These are phyloP conservation scores for Bimuria novae-zelandiae DNA, from an alignment of 2,329 filamentous ascomycete genomes.

Conservation along the genomic window DNA sequence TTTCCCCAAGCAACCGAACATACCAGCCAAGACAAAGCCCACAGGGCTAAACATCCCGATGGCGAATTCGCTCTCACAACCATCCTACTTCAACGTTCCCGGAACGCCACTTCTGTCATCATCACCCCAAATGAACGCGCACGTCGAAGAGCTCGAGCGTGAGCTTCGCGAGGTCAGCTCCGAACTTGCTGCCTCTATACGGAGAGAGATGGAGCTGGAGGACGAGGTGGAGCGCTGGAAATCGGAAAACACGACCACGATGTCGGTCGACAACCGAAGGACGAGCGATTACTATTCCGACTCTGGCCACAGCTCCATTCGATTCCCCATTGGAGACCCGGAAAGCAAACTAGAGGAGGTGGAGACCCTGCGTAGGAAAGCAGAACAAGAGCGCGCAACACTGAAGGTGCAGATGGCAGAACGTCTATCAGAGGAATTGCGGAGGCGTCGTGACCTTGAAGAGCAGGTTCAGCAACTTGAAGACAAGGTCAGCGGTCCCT, in stretches of 20 bases:
- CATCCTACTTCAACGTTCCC: slow-evolving; percentile 52
- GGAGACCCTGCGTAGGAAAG: slow-evolving; percentile 78
- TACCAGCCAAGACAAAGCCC: slow-evolving; percentile 45
- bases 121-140: slow-evolving; percentile 54
- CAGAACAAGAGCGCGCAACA: slow-evolving; percentile 89
- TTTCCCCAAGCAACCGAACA: slow-evolving; percentile 32
- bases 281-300: slow-evolving; percentile 99
- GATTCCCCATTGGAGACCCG: slow-evolving; percentile 68
- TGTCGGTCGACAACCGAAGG: slow-evolving; percentile 65
- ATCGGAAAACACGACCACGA: slow-evolving; percentile 67
- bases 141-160: slow-evolving; percentile 89
- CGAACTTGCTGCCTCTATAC: slow-evolving; percentile 90
- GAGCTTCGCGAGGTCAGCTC: slow-evolving; percentile 91
- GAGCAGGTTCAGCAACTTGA: slow-evolving; percentile 82
- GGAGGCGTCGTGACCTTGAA: slow-evolving; percentile 75
- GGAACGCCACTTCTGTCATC: slow-evolving; percentile 52
- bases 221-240: slow-evolving; percentile 90
- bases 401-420: slow-evolving; percentile 82
- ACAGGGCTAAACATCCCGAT: slow-evolving; percentile 57
- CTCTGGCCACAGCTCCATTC: slow-evolving; percentile 84
- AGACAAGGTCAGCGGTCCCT: slow-evolving; percentile 63
- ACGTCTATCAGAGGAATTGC: slow-evolving; percentile 85
- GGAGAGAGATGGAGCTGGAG: slow-evolving; percentile 94
- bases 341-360: slow-evolving; percentile 69
- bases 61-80: slow-evolving; percentile 51